These are phyloP conservation scores for Aspergillus biplanus DNA, from an alignment of 495 filamentous ascomycete species.

Conservation along the genomic window DNA sequence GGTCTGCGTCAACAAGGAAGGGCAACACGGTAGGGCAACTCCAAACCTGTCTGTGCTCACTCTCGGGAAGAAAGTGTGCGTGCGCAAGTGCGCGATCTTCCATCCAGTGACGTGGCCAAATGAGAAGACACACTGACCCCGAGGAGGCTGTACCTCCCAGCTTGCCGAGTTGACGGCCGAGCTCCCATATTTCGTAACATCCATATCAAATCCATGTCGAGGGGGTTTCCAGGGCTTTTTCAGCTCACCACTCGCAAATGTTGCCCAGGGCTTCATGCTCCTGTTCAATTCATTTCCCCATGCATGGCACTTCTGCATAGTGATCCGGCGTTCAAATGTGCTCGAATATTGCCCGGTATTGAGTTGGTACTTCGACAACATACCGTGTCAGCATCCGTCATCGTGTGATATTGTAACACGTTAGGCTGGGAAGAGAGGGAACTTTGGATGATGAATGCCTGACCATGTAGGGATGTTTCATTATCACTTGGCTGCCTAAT, in stretches of 20 bases:
- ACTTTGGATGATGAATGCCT: slow-evolving; percentile 14
- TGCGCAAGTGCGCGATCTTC: slow-evolving; percentile 14
- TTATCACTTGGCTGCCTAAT: slow-evolving; percentile 10
- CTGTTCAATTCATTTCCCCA: neutral
- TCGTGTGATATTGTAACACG: slow-evolving; percentile 13
- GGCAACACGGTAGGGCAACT: slow-evolving; percentile 8
- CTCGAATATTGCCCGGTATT: neutral
- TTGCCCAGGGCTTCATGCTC: neutral
- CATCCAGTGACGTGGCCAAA: slow-evolving; percentile 28
- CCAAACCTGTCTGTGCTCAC: slow-evolving; percentile 26
- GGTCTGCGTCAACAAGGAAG: slow-evolving; percentile 12
- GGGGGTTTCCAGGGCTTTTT: neutral
- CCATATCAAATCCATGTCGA: too few species aligned
- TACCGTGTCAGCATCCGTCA: slow-evolving; percentile 14
- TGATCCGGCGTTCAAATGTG: neutral
- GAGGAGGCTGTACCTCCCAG: neutral
- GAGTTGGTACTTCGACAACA: slow-evolving; percentile 1
- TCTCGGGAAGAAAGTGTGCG: slow-evolving; percentile 25
- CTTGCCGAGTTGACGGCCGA: neutral
- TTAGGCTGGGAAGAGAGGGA: neutral
- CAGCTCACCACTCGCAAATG: neutral
- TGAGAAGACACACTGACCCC: slow-evolving; percentile 14
- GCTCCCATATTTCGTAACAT: neutral
- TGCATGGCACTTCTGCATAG: neutral
- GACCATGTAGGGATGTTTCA: slow-evolving; percentile 18